Conservation (phyloP, 768 basidiomycete species). For the Boletus pseudo-olivaceus region DNA sequence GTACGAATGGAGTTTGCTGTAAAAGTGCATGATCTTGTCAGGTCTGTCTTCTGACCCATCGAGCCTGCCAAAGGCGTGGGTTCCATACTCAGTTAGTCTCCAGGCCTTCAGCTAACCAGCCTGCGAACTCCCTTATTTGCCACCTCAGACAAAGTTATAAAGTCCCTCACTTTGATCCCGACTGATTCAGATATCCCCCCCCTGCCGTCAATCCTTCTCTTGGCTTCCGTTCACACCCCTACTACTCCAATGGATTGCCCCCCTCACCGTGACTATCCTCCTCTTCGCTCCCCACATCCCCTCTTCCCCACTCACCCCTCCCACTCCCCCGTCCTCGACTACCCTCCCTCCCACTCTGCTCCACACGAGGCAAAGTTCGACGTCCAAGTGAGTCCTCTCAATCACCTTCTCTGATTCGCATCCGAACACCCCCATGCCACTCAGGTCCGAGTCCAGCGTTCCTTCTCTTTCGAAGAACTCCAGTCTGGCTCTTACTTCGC, state of each 20-base stretch:
- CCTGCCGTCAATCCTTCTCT: slow-evolving; percentile 22
- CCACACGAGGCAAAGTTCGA: slow-evolving; percentile 23
- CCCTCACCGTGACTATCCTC: background rate
- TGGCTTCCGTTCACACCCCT: too few species aligned
- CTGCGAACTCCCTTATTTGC: slow-evolving; percentile 20
- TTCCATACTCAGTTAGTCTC: slow-evolving; percentile 27
- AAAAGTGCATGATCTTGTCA: slow-evolving; percentile 27
- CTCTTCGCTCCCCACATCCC: background rate
- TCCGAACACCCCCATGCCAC: background rate
- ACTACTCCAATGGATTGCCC: slow-evolving; percentile 12
- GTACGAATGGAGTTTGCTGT: slow-evolving; percentile 29
- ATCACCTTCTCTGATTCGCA: background rate
- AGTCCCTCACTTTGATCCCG: slow-evolving; percentile 13
- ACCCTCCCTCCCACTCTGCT: background rate
- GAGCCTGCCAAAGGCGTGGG: slow-evolving; percentile 32
- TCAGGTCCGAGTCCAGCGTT: slow-evolving; percentile 29
- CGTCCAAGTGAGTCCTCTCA: slow-evolving; percentile 15
- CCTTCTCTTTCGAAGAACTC: slow-evolving; percentile 34
- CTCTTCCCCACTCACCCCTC: slow-evolving; percentile 3
- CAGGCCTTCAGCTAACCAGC: slow-evolving; percentile 14
- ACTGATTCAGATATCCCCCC: too few species aligned
- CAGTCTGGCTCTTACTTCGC: slow-evolving; percentile 32
- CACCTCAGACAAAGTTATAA: slow-evolving; percentile 32
- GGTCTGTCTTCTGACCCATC: slow-evolving; percentile 28
- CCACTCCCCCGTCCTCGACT: slow-evolving; percentile 2